Percentiles rank a stretch among this genome's conserved stretches.
Conservation (phyloP, 2,329 filamentous ascomycete genomes). For the Ustulina deusta region DNA sequence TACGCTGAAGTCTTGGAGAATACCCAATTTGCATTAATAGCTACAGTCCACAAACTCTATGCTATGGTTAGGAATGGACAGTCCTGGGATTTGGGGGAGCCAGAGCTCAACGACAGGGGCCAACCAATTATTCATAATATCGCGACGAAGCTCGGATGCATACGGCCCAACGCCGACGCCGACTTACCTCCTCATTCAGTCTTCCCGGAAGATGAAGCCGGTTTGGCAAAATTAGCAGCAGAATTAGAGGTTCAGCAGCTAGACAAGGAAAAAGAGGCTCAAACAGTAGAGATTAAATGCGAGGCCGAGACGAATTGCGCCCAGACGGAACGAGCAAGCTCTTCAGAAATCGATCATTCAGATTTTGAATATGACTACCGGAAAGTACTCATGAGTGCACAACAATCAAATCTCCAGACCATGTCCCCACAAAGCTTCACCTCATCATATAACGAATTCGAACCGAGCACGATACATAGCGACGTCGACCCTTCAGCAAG, state of each 20-base stretch:
- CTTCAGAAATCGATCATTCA: conserved; percentile 67
- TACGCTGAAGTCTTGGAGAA: conserved; percentile 75
- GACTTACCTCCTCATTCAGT: conserved; percentile 68
- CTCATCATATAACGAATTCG: conserved; percentile 57
- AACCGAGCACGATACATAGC: conserved; percentile 48
- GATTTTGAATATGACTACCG: conserved; percentile 68
- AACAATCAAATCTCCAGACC: conserved; percentile 58
- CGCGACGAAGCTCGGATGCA: conserved; percentile 72
- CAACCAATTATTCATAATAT: conserved; percentile 75
- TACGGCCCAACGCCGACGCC: conserved; percentile 71
- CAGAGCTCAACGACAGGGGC: conserved; percentile 71
- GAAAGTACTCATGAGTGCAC: conserved; percentile 59
- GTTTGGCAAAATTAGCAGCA: conserved; percentile 66
- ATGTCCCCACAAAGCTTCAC: conserved; percentile 67
- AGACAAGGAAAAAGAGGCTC: conserved; percentile 52
- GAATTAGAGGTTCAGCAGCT: conserved; percentile 64
- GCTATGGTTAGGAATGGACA: conserved; percentile 70
- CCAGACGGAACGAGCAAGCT: conserved; percentile 63
- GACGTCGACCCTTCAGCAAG: conserved; percentile 47
- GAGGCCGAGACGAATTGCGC: conserved; percentile 54
- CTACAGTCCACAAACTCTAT: conserved; percentile 74
- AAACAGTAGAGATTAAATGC: conserved; percentile 49
- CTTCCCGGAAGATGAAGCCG: conserved; percentile 72
- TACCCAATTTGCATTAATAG: conserved; percentile 73
- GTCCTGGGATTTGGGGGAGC: conserved; percentile 71